These are phyloP conservation scores for Pseudozyma pruni DNA, from an alignment of 1,284 basidiomycete genomes.

Conservation along the genomic window DNA sequence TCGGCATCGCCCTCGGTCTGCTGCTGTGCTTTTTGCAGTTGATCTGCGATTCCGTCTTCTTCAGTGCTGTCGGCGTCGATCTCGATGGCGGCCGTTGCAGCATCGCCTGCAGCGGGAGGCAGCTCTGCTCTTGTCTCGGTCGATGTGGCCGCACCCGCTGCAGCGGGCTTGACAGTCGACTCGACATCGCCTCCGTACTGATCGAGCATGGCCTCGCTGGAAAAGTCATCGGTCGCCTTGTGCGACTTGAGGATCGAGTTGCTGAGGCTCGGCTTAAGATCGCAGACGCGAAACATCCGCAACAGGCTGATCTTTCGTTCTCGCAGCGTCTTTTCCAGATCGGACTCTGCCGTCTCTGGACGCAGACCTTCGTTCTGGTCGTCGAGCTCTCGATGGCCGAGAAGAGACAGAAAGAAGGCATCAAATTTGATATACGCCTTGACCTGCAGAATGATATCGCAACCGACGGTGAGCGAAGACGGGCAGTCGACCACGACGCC, in stretches of 20 bases:
- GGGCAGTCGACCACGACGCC: slow-evolving; percentile 64
- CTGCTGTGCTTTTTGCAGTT: slow-evolving; percentile 29
- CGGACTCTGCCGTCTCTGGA: slow-evolving; percentile 78
- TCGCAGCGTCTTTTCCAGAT: slow-evolving; percentile 78
- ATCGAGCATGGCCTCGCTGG: slow-evolving; percentile 52
- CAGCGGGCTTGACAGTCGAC: slow-evolving; percentile 2
- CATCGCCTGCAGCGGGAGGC: slow-evolving; percentile 10
- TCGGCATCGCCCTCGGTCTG: slow-evolving; percentile 33
- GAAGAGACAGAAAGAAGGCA: slow-evolving; percentile 32
- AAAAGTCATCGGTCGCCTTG: slow-evolving; percentile 72
- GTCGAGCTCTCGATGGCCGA: slow-evolving; percentile 1
- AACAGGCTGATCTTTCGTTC: slow-evolving; percentile 75
- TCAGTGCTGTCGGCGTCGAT: slow-evolving; percentile 10
- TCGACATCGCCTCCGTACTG: slow-evolving; percentile 68
- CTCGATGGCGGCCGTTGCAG: slow-evolving; percentile 16
- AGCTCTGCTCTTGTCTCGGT: background rate
- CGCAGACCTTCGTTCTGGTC: slow-evolving; percentile 32
- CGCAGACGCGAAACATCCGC: slow-evolving; percentile 61
- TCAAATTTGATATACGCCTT: slow-evolving; percentile 55
- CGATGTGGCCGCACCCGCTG: background rate
- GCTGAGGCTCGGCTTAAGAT: slow-evolving; percentile 52
- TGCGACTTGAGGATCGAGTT: slow-evolving; percentile 54
- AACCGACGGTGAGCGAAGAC: slow-evolving; percentile 51
- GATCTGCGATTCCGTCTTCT: slow-evolving; percentile 17
- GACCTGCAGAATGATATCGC: slow-evolving; percentile 63